Evolutionary conservation across 2,329 filamentous ascomycete genomes (phyloP).

Genomic region (Sarocladium strictum): DNA sequence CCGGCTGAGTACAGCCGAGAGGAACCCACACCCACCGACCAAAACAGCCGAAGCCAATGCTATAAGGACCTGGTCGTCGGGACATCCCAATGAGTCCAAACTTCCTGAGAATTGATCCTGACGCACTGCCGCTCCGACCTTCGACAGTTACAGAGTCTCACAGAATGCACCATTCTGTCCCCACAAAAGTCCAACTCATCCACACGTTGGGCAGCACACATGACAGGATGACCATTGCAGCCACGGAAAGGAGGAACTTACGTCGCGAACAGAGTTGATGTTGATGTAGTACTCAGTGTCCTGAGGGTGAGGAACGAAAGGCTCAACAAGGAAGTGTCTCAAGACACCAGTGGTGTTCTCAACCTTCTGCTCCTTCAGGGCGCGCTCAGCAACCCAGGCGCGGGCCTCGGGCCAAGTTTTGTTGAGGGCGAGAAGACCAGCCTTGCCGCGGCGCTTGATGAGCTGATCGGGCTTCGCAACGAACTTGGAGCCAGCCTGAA

Average conservation of each 20-base stretch:
- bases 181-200: no score
- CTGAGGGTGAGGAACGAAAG: slow-evolving; percentile 91
- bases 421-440: slow-evolving; percentile 90
- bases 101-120: neutral
- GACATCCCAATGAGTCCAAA: neutral
- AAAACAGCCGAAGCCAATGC: neutral
- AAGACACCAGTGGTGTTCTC: slow-evolving; percentile 86
- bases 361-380: slow-evolving; percentile 87
- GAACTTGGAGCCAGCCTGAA: slow-evolving; percentile 78
- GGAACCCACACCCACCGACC: neutral
- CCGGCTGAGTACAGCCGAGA: neutral
- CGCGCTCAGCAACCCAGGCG: slow-evolving; percentile 88
- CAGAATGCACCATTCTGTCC: no score
- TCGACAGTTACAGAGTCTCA: no score
- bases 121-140: no score
- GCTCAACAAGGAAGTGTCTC: slow-evolving; percentile 95
- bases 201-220: neutral
- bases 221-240: neutral
- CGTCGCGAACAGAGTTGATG: slow-evolving; percentile 99
- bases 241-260: slow-evolving; percentile 48
- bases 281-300: slow-evolving; percentile 99
- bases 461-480: slow-evolving; percentile 99
- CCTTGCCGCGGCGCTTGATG: slow-evolving; percentile 99
- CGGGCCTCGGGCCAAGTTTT: slow-evolving; percentile 94
- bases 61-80: neutral